These are phyloP conservation scores for Verticillium klebahnii DNA, from an alignment of 2,329 filamentous ascomycete genomes.

Conservation along the genomic window DNA sequence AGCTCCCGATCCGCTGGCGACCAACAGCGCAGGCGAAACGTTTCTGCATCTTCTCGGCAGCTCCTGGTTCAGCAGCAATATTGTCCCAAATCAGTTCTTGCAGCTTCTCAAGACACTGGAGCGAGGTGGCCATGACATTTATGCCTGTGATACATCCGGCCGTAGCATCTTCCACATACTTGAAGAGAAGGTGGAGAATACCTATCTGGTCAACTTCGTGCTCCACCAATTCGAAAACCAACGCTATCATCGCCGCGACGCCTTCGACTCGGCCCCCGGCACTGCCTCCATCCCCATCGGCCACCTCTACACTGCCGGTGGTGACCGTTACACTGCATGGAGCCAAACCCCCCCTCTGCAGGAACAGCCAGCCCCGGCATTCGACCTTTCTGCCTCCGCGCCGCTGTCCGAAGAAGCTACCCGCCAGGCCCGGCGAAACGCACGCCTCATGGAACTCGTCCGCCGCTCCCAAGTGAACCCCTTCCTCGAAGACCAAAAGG, in stretches of 20 bases:
- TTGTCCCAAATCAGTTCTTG: conserved; percentile 19
- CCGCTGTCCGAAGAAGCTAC: not conserved
- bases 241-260: conserved; percentile 38
- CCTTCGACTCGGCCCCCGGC: conserved; percentile 34
- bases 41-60: conserved; percentile 40
- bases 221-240: conserved; percentile 16
- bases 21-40: conserved; percentile 42
- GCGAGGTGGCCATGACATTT: conserved; percentile 20
- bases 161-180: conserved; percentile 47
- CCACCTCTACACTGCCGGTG: not conserved
- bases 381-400: not conserved
- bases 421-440: not conserved
- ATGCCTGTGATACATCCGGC: conserved; percentile 42
- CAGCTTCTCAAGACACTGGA: conserved; percentile 19
- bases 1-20: conserved; percentile 7
- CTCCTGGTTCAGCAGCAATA: conserved; percentile 23
- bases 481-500: conserved; percentile 34
- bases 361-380: not conserved
- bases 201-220: conserved; percentile 24
- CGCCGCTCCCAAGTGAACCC: conserved; percentile 26
- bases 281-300: not conserved
- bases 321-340: not conserved
- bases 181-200: conserved; percentile 19
- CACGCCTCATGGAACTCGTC: conserved; percentile 30
- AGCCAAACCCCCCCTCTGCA: not conserved